Evolutionary conservation across 2,329 filamentous ascomycete genomes (phyloP).

Genomic region (Cordyceps farinosa): DNA sequence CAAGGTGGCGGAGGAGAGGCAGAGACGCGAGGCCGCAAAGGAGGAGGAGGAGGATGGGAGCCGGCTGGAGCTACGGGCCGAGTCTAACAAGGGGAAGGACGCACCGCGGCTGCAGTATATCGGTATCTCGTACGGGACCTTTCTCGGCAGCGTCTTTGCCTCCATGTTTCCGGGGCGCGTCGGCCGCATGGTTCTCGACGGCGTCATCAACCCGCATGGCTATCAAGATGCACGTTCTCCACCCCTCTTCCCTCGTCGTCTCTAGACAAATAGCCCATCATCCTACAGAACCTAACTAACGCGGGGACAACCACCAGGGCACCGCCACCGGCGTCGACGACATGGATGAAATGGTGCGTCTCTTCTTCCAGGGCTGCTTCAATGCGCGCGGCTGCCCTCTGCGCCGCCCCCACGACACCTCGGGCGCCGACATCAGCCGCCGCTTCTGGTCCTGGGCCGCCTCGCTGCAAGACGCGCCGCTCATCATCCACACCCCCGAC

Average conservation of each 20-base stretch:
- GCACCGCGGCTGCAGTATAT: background rate
- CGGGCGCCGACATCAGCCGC: background rate
- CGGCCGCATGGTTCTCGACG: constrained; percentile 25
- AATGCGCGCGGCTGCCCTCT: background rate
- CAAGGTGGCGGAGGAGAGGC: background rate
- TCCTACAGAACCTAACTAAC: too few species aligned
- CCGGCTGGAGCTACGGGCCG: background rate
- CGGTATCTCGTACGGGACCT: constrained; percentile 28
- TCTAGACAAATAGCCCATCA: background rate
- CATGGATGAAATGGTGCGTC: background rate
- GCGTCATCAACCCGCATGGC: constrained; percentile 22
- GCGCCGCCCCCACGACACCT: background rate
- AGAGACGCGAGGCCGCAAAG: background rate
- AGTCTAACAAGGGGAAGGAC: background rate
- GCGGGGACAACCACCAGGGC: background rate
- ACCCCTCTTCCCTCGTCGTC: background rate
- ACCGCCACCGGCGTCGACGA: background rate
- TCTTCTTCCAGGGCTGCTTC: constrained; percentile 3
- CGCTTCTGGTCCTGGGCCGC: background rate
- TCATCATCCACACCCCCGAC: background rate
- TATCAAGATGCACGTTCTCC: background rate
- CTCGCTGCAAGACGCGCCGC: background rate
- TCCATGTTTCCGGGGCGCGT: constrained; percentile 27
- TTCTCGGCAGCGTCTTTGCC: constrained; percentile 33
- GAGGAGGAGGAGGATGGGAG: background rate